These are phyloP conservation scores for Corylus avellana DNA, from an alignment of 306 rosid species.

Conservation along the genomic window DNA sequence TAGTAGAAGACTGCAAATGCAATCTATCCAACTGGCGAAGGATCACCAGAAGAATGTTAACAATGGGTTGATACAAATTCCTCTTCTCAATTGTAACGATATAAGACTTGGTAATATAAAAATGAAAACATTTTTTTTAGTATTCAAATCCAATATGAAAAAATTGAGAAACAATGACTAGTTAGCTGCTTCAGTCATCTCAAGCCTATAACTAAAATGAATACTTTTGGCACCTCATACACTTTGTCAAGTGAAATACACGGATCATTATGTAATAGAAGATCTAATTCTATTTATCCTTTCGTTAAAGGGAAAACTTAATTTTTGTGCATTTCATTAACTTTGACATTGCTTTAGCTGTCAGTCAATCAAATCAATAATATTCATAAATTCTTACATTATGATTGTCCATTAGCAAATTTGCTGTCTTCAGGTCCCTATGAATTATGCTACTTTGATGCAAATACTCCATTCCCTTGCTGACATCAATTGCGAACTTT, in stretches of 20 bases:
- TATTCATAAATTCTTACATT: constrained; percentile 60
- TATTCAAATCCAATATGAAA: background rate
- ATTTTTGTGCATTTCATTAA: background rate
- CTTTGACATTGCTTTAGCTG: background rate
- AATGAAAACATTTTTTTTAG: background rate
- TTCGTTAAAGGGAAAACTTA: background rate
- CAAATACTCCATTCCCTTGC: constrained; percentile 97
- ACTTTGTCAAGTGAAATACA: background rate
- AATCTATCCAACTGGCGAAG: background rate
- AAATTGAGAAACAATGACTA: background rate
- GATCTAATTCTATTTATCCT: background rate
- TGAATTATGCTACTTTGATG: constrained; percentile 84
- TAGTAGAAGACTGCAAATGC: background rate
- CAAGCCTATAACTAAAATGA: background rate
- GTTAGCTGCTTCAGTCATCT: background rate
- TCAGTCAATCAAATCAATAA: constrained; percentile 14
- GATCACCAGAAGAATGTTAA: background rate
- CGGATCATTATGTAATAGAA: background rate
- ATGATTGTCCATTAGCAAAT: constrained; percentile 82
- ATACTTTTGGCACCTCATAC: background rate
- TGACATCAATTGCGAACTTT: constrained; percentile 85
- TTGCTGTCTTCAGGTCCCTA: constrained; percentile 97
- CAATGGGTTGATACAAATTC: background rate
- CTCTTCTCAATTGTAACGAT: background rate
- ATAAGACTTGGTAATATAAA: background rate